A percentile compares a stretch with the other conserved stretches of the same genome.
Conservation (phyloP, 2,329 filamentous ascomycete species). For the Aureobasidium musti region DNA sequence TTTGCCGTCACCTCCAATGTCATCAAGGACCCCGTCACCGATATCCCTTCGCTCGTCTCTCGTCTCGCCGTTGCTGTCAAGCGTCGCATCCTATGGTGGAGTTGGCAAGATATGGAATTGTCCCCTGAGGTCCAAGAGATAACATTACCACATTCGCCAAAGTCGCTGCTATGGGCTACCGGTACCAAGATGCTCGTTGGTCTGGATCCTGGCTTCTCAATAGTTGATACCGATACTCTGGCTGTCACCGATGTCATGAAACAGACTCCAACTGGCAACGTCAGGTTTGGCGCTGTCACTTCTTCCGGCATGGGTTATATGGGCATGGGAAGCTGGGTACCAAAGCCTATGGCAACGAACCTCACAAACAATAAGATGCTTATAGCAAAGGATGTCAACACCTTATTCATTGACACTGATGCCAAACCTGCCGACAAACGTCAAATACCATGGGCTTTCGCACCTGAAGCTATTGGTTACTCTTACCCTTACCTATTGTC, state of each 20-base stretch:
- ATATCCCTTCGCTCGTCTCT: constrained; percentile 90
- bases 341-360: constrained; percentile 82
- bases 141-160: constrained; percentile 76
- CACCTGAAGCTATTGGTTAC: constrained; percentile 90
- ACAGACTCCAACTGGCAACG: constrained; percentile 67
- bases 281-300: constrained; percentile 77
- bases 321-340: constrained; percentile 87
- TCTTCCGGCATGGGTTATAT: constrained; percentile 94
- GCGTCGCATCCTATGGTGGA: constrained; percentile 84
- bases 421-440: constrained; percentile 79
- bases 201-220: constrained; percentile 85
- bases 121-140: constrained; percentile 73
- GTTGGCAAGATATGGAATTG: constrained; percentile 94
- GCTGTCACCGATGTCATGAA: constrained; percentile 77
- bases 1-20: constrained; percentile 97
- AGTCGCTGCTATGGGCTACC: constrained; percentile 87
- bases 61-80: constrained; percentile 91
- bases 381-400: constrained; percentile 97
- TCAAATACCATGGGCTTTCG: constrained; percentile 87
- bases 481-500: constrained; percentile 95
- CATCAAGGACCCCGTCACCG: constrained; percentile 81
- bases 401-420: constrained; percentile 81
- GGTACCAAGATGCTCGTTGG: constrained; percentile 85
- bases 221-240: constrained; percentile 79
- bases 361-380: constrained; percentile 81